phyloP scores from a whole-genome alignment of 176 grass and related monocot species.

The Bonia amplexicaulis region DNA sequence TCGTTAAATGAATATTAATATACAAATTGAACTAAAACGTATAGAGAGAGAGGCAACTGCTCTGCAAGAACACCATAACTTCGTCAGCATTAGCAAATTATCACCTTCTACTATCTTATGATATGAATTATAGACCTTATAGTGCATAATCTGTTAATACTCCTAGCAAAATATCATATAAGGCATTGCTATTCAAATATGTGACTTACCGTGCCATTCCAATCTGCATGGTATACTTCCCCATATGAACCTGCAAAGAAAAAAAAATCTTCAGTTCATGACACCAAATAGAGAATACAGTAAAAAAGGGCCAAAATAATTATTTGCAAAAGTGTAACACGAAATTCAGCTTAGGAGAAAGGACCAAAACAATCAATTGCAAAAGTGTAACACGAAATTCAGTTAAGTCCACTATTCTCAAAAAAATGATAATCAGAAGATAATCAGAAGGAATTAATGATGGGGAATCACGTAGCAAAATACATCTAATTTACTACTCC shows the following conservation, averaged over 20 bases:
- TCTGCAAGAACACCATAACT: background rate
- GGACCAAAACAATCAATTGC: background rate
- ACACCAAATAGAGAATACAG: slow-evolving; percentile 13
- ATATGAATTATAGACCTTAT: slow-evolving; percentile 5
- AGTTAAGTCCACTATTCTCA: background rate
- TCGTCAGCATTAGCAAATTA: background rate
- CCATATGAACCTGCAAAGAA: slow-evolving; percentile 73
- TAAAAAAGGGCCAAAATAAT: background rate
- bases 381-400: background rate
- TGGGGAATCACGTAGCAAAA: background rate
- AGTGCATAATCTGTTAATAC: background rate
- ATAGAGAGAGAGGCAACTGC: background rate
- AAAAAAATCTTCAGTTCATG: background rate
- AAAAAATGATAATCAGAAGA: background rate
- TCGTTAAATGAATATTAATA: background rate
- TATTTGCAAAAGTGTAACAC: background rate
- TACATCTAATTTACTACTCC: background rate
- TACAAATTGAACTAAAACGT: background rate
- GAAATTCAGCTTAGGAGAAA: background rate
- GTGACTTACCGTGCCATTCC: slow-evolving; percentile 93
- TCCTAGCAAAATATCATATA: slow-evolving; percentile 3
- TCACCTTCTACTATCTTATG: background rate
- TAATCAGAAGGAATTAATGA: background rate
- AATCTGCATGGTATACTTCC: slow-evolving; percentile 97
- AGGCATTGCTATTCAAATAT: slow-evolving; percentile 20